A percentile compares a stretch with the other conserved stretches of the same genome.
phyloP scores from a whole-genome alignment of 2,329 filamentous ascomycete genomes.

The Alternaria brassicicola region DNA sequence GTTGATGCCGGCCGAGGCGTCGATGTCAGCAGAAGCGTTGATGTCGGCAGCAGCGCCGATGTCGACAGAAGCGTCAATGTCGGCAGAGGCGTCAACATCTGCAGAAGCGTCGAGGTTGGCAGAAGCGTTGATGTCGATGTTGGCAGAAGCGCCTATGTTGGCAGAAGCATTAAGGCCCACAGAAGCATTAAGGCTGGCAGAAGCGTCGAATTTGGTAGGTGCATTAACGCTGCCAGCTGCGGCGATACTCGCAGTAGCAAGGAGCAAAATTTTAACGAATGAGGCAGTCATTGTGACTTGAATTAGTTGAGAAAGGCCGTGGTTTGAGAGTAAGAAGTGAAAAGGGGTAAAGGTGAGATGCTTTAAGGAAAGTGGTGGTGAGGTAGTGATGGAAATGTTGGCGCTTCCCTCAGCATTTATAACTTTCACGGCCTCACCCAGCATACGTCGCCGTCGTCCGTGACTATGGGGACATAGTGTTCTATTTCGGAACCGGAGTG shows the following conservation, averaged over 20 bases:
- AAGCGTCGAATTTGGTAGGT: not conserved
- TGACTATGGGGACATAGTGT: not conserved
- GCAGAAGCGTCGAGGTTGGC: not conserved
- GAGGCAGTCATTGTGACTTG: not conserved
- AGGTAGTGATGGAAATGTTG: not conserved
- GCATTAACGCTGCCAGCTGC: not conserved
- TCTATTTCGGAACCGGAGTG: not conserved
- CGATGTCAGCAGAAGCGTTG: too few relatives aligned
- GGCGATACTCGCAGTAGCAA: not conserved
- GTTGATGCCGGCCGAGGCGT: too few relatives aligned
- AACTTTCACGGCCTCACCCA: not conserved
- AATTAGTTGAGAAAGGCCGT: not conserved
- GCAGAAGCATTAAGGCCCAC: too few relatives aligned
- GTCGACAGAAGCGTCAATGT: not conserved
- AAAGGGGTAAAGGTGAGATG: not conserved
- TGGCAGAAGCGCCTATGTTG: not conserved
- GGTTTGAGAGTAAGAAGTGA: not conserved
- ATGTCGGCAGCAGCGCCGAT: not conserved
- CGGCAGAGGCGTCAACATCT: too few relatives aligned
- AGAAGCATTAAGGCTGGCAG: not conserved
- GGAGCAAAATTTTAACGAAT: not conserved
- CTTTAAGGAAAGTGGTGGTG: not conserved
- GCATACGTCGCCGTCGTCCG: not conserved
- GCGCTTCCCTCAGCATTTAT: not conserved
- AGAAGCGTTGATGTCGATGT: not conserved